Percentiles rank a stretch among this genome's conserved stretches.
These are phyloP conservation scores for Urochloa ruziziensis DNA, from an alignment of 176 grass and related monocot genomes.

Conservation along the genomic window DNA sequence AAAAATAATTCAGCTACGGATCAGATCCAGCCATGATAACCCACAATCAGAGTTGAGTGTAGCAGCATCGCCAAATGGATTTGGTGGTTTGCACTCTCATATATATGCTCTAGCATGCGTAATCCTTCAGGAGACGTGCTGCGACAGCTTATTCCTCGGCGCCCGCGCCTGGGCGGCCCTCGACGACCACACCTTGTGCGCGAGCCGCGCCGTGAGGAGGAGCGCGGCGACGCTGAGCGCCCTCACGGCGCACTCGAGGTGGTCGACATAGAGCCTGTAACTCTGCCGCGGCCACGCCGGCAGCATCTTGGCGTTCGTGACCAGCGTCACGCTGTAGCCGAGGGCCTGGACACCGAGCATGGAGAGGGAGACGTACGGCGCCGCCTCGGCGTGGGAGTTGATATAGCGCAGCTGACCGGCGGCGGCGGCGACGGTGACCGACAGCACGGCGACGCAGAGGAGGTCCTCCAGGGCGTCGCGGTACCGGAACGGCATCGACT, in stretches of 20 bases:
- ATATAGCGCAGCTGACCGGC: conserved; percentile 42
- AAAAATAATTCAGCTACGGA: no score
- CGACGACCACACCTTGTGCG: conserved; percentile 51
- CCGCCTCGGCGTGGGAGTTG: conserved; percentile 10
- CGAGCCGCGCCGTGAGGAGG: conserved; percentile 45
- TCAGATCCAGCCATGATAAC: no score
- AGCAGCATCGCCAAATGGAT: no score
- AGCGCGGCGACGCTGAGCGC: conserved; percentile 41
- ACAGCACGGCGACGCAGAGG: conserved; percentile 9
- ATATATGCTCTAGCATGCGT: no score
- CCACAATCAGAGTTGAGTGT: no score
- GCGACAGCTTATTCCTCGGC: conserved; percentile 3
- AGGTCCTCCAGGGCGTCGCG: not conserved
- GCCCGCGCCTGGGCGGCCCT: conserved; percentile 29
- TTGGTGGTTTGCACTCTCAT: no score
- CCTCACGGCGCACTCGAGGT: conserved; percentile 37
- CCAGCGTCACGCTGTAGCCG: conserved; percentile 35
- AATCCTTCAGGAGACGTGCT: no score
- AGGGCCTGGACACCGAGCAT: conserved; percentile 62
- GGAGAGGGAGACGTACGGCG: conserved; percentile 45
- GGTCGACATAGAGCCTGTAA: not conserved
- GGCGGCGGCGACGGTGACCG: conserved; percentile 7
- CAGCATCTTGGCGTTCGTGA: not conserved
- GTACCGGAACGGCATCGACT: conserved; percentile 36
- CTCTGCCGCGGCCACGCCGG: not conserved